These are phyloP conservation scores for Malania oleifera DNA, from an alignment of 164 flowering plant species.

Conservation along the genomic window DNA sequence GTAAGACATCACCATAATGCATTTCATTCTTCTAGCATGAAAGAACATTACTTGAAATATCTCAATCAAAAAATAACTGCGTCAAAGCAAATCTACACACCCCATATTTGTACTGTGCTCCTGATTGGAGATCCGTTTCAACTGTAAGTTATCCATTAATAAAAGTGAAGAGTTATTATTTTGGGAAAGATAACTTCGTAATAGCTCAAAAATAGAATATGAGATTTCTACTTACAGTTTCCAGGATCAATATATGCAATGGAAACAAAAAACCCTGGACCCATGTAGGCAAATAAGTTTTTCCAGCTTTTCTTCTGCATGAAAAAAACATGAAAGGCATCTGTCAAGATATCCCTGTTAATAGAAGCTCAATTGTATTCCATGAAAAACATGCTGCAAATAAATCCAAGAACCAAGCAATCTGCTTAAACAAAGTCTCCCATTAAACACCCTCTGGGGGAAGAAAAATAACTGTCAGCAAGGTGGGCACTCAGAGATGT, in stretches of 20 bases:
- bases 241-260: slow-evolving; percentile 98
- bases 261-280: slow-evolving; percentile 96
- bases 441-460: too few species aligned
- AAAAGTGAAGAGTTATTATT: background rate
- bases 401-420: background rate
- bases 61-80: background rate
- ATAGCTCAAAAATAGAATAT: background rate
- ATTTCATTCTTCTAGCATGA: too few species aligned
- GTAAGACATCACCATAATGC: too few species aligned
- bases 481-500: too few species aligned
- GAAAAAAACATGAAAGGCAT: slow-evolving; percentile 1
- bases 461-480: too few species aligned
- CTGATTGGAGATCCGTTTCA: slow-evolving; percentile 90
- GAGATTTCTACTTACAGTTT: slow-evolving; percentile 57
- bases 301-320: slow-evolving; percentile 84
- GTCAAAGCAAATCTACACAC: slow-evolving; percentile 26
- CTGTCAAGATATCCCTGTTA: slow-evolving; percentile 2
- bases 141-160: slow-evolving; percentile 39
- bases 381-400: background rate
- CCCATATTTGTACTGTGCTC: slow-evolving; percentile 88
- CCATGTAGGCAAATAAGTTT: slow-evolving; percentile 78
- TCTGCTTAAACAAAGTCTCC: background rate
- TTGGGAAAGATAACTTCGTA: background rate
- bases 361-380: background rate
- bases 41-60: too few species aligned